phyloP scores from a whole-genome alignment of 1,284 basidiomycete species.

The Trichosporon inkin region DNA sequence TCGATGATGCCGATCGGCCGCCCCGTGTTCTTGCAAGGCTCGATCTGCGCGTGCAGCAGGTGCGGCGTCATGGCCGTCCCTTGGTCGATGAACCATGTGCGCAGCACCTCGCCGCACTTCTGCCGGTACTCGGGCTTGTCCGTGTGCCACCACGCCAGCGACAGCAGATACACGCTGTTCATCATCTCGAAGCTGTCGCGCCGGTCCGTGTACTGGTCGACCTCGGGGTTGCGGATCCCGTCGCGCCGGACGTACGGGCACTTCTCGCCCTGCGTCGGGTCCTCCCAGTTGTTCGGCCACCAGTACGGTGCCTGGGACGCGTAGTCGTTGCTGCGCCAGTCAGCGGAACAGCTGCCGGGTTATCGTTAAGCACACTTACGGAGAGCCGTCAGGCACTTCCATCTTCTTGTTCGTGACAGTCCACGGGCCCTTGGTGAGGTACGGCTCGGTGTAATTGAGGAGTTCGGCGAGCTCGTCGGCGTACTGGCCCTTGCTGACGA shows the following conservation, averaged over 20 bases:
- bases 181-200: constrained; percentile 14
- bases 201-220: constrained; percentile 18
- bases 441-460: constrained; percentile 5
- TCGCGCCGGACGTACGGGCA: constrained; percentile 19
- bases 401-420: constrained; percentile 13
- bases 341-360: not conserved
- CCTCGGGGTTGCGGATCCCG: constrained; percentile 17
- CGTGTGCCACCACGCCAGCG: constrained; percentile 21
- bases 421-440: constrained; percentile 12
- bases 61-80: constrained; percentile 12
- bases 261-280: not conserved
- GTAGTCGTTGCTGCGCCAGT: constrained; percentile 11
- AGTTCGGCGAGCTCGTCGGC: not conserved
- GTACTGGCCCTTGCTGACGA: not conserved
- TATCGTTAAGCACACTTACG: not conserved
- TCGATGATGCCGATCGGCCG: constrained; percentile 18
- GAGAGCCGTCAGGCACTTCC: constrained; percentile 9
- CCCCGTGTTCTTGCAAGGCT: constrained; percentile 13
- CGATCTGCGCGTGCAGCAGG: constrained; percentile 17
- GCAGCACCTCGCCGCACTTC: not conserved
- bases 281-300: constrained; percentile 17
- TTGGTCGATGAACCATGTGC: constrained; percentile 14
- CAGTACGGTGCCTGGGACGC: constrained; percentile 21
- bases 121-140: constrained; percentile 13
- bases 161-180: constrained; percentile 10